Evolutionary conservation across 2,329 filamentous ascomycete genomes (phyloP), one percentile per base, ranked within the genome.

Genomic region (Ophiostoma fasciatum): DNA sequence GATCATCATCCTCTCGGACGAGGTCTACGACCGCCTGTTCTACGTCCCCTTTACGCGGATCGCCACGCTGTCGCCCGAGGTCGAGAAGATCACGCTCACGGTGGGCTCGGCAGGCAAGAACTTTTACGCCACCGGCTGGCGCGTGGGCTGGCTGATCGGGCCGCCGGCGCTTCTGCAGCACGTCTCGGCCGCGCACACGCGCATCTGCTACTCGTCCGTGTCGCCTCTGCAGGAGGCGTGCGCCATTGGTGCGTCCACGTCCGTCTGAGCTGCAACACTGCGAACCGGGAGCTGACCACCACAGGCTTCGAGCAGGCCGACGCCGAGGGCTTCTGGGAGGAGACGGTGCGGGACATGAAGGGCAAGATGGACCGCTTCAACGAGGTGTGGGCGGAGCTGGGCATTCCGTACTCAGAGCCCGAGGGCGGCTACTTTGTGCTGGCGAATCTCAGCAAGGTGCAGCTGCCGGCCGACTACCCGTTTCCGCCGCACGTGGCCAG

Each of bases 401-500:
- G 66, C 13, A 64, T 88, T 33, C 79, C 80, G 4, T 94, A 88
- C 62, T 88, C 83, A 2, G 80, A 94, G 41, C 90, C 90, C 5
- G 87, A 98, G 57, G 90, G 90, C 36, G 90, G 90, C 15, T 98
- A 98, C 64, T 98, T 98, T 53, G 83, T 98, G 27, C 73, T 98
- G 36, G 90, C 83, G 45, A 98, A 98, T 62, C 78, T 96, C 67
- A 66, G 73, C 39, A 87, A 88, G 53, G 83, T 98, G 39, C 74
- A 81, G 53, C 55, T 98, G 5, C 90, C 90, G 0, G 68, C 68
- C 5, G 76, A 77, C 53, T 98, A 96, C 56, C 71, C 78, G 0
- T 96, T 96, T 64, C 90, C 90, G 20, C 66, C 78, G 1, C 84
- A 94, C 52, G 88, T 98, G 25, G 82, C 81, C 12, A 76, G 68